Evolutionary conservation across 352 stramenopile species (phyloP), one percentile per base, ranked within the genome.

Genomic region (Thraustochytrium sp.): DNA sequence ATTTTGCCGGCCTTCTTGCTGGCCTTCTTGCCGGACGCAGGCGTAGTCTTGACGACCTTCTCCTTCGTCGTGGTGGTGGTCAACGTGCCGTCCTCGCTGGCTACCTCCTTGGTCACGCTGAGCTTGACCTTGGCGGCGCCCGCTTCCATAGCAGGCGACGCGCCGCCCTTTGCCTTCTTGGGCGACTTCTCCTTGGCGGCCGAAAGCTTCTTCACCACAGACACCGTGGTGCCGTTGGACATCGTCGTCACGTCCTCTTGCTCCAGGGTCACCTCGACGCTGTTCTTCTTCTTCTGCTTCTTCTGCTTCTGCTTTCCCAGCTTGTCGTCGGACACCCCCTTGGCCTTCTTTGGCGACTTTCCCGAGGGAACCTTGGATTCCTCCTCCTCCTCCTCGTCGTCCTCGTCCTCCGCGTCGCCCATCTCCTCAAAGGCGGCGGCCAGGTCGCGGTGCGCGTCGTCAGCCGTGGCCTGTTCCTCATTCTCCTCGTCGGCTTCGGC

Each of bases 231-330:
- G n/a, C n/a, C 36, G 5, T 63, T 63, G 54, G 54, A 5, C 26
- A 63, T 38, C 26, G 26, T 21, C 54, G 5, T 13, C 13, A 21
- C 26, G 54, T 38, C 54, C 54, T 5, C 54, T 21, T 63, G 5
- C 5, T 5, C 54, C 54, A 21, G 5, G 36, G 36, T 21, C 54
- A 18, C 42, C n/a, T n/a, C n/a, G n/a, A n/a, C n/a, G 42, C 0
- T 63, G 29, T 26, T 80, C 36, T 21, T 80, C 68, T 18, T 72
- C 65, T 62, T 77, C 65, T 34, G 68, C 65, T 0, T 73, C 61
- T n/a, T 77, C 65, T 18, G 26, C 64, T 75, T 29, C 40, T 1
- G 23, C 40, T 18, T 34, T n/a, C 9, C 59, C 59, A 9, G 46
- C 46, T 44, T 72, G 18, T 0, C n/a, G n/a, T n/a, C n/a, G n/a